Conservation (phyloP, 108 stramenopile genomes). For the Cylindrotheca fusiformis region DNA sequence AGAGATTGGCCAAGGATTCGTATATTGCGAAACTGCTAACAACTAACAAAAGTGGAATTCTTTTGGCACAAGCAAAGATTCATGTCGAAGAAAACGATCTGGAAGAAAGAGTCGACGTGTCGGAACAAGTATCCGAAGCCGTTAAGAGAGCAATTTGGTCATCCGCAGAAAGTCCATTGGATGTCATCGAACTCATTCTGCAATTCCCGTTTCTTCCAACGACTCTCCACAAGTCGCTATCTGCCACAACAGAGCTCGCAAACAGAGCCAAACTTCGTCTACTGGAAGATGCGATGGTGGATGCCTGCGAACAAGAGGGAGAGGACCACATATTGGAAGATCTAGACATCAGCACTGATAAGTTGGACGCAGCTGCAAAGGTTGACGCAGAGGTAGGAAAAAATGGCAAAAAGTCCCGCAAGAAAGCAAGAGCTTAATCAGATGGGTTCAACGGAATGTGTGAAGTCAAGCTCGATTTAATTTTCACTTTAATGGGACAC, state of each 20-base stretch:
- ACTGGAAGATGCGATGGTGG: conserved; percentile 82
- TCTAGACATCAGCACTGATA: conserved; percentile 41
- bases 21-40: conserved; percentile 39
- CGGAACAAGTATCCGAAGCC: conserved; percentile 44
- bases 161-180: conserved; percentile 41
- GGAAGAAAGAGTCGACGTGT: conserved; percentile 70
- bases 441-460: too few species aligned
- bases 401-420: too few species aligned
- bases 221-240: conserved; percentile 3
- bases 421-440: too few species aligned
- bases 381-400: background rate
- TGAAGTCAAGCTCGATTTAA: too few species aligned
- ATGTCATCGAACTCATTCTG: conserved; percentile 57
- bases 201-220: conserved; percentile 55
- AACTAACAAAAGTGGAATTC: background rate
- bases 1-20: conserved; percentile 45
- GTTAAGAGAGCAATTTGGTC: conserved; percentile 50
- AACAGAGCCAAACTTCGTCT: conserved; percentile 68
- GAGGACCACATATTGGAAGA: conserved; percentile 71
- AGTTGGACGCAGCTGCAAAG: background rate
- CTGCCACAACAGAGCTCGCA: conserved; percentile 28
- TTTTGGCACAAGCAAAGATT: conserved; percentile 26
- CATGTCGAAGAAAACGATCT: conserved; percentile 18
- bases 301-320: conserved; percentile 80
- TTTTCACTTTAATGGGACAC: too few species aligned